A percentile compares a stretch with the other conserved stretches of the same genome.
Evolutionary conservation across 148 eudicot species (phyloP).

Genomic region (Chenopodium quinoa): DNA sequence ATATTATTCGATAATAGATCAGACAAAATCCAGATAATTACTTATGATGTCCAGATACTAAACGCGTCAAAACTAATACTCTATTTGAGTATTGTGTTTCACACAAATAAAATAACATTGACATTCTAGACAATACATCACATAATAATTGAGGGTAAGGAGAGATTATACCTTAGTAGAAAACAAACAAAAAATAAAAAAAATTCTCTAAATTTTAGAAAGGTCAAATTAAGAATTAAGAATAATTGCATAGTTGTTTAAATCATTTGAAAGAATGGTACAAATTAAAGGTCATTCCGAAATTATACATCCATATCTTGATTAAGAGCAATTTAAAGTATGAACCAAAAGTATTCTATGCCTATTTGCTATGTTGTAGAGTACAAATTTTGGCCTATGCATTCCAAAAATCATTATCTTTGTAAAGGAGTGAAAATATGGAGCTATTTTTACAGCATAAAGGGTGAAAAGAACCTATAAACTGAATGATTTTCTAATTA

Average conservation of each 20-base stretch:
- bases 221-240: not conserved
- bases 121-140: not conserved
- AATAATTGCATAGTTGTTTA: not conserved
- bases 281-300: slow-evolving; percentile 6
- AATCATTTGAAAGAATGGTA: slow-evolving; percentile 21
- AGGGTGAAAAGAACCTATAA: not conserved
- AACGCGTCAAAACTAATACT: too few species aligned
- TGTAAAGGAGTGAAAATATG: not conserved
- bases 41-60: too few species aligned
- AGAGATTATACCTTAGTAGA: not conserved
- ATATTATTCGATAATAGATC: too few species aligned
- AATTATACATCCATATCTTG: slow-evolving; percentile 11
- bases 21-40: too few species aligned
- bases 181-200: not conserved
- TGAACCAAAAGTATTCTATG: slow-evolving; percentile 14
- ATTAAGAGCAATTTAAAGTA: not conserved
- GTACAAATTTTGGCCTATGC: slow-evolving; percentile 22
- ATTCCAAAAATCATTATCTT: slow-evolving; percentile 4
- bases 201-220: not conserved
- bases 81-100: too few species aligned
- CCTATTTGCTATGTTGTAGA: slow-evolving; percentile 17
- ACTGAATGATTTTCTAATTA: slow-evolving; percentile 18
- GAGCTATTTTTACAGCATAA: slow-evolving; percentile 14
- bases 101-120: too few species aligned
- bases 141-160: not conserved